Base-by-base conservation (phyloP, 1,139 yeast genomes). In the Pichia sp. region DNA sequence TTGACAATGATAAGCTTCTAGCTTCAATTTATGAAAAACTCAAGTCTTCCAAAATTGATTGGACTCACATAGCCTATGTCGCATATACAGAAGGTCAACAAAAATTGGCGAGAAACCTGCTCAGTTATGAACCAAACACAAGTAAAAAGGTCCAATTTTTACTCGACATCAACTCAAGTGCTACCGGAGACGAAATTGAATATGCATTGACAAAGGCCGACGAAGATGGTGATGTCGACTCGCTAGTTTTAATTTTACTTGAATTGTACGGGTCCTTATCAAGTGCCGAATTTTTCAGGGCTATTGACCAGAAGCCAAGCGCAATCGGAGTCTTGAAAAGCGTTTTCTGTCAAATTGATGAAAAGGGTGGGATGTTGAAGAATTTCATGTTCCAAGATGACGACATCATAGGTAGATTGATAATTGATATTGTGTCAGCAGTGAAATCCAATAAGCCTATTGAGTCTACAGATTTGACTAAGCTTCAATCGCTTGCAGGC, bases 51-150 rank as follows among this genome's bases (percentile, higher is more conserved):
- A 68, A 69, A 31, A 72, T 87, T 0, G 78, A 95, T 0, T 84
- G 84, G 64, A 82, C 82, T 10, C 74, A 78, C 45, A 81, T 93
- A 41, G 84, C 95, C 0, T 75, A 77, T 16, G 76, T 81, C 30
- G 96, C 98, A 0, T 83, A 79, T 63, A 85, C 86, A 61, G 97
- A 93, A 68, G 99, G 99, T 1, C 75, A 98, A 40, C 69, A 78
- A 5, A 75, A 76, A 31, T 71, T 93, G 31, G 86, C 97, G 38
- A 81, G 85, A 55, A 72, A 79, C 49, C 69, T 92, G 31, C 76
- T 88, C 3, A 79, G 84, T 53, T 71, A 84, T 56, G 98, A 93
- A 65, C 85, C 88, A 0, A 75, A 84, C 5, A 78, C 87, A 0
- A 74, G 75, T 2, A 77, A 79, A 54, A 87, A 87, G 60, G 79